A percentile compares a stretch with the other conserved stretches of the same genome.
These are phyloP conservation scores for Penstemon newberryi DNA, from an alignment of 257 asterid genomes.

Conservation along the genomic window DNA sequence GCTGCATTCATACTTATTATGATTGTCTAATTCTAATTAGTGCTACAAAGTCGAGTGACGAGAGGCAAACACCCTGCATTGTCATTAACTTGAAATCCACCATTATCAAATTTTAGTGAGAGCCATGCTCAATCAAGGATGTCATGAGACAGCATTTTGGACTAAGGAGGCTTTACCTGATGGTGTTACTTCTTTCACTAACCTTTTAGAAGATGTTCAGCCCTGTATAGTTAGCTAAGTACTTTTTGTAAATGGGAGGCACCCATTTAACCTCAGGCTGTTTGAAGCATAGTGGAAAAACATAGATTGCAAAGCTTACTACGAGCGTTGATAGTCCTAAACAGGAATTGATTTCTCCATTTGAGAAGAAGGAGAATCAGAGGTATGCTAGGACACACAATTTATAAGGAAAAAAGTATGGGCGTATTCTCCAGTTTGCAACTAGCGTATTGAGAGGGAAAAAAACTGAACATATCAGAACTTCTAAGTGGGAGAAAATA, in stretches of 20 bases:
- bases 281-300: background rate
- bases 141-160: conserved; percentile 1
- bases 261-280: background rate
- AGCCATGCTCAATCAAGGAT: background rate
- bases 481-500: background rate
- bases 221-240: no score
- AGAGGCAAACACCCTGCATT: background rate
- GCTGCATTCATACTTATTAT: background rate
- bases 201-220: no score
- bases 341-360: background rate
- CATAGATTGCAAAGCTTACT: background rate
- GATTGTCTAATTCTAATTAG: background rate
- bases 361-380: background rate
- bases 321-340: background rate
- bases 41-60: conserved; percentile 1
- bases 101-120: background rate
- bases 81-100: no score
- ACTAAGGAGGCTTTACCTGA: no score
- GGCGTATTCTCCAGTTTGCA: background rate
- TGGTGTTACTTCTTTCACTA: no score
- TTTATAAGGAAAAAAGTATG: background rate
- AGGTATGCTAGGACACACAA: background rate
- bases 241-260: no score
- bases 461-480: conserved; percentile 4
- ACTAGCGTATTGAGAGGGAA: background rate